Conservation (phyloP, 1,139 yeast genomes). For the Pichia kudriavzevii region DNA sequence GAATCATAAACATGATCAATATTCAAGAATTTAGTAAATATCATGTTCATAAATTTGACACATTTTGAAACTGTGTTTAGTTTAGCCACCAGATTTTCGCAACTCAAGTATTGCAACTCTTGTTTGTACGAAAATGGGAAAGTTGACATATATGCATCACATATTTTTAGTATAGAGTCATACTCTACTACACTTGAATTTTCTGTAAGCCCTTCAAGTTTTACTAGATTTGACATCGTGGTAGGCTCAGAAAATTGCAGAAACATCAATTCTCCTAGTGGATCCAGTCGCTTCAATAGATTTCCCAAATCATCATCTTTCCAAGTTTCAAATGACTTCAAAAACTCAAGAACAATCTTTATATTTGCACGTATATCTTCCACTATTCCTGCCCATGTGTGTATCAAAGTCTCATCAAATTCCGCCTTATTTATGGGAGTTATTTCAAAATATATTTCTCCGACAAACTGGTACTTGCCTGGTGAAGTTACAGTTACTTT, state of each 20-base stretch:
- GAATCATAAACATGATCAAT: constrained; percentile 42
- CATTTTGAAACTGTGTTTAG: constrained; percentile 30
- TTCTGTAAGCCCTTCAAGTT: constrained; percentile 28
- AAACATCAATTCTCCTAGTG: constrained; percentile 54
- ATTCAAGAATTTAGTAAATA: constrained; percentile 33
- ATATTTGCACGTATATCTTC: too few species aligned
- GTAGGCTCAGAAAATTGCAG: constrained; percentile 31
- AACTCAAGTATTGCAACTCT: constrained; percentile 37
- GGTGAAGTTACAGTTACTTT: too few species aligned
- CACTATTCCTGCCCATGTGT: too few species aligned
- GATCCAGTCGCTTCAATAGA: constrained; percentile 47
- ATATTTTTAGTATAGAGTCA: constrained; percentile 20
- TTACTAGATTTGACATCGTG: constrained; percentile 14
- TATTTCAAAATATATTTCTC: constrained; percentile 5
- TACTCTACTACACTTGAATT: constrained; percentile 4
- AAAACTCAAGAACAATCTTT: too few species aligned
- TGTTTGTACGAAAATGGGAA: constrained; percentile 50
- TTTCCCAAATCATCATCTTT: constrained; percentile 19
- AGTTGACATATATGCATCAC: constrained; percentile 50
- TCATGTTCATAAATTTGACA: constrained; percentile 26
- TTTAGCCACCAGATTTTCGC: constrained; percentile 32
- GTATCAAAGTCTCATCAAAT: too few species aligned
- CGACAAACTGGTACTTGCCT: constrained; percentile 3
- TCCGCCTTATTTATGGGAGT: too few species aligned
- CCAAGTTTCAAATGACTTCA: constrained; percentile 2